Evolutionary conservation across 1,284 basidiomycete species (phyloP).

Genomic region (Ustilago trichophora): DNA sequence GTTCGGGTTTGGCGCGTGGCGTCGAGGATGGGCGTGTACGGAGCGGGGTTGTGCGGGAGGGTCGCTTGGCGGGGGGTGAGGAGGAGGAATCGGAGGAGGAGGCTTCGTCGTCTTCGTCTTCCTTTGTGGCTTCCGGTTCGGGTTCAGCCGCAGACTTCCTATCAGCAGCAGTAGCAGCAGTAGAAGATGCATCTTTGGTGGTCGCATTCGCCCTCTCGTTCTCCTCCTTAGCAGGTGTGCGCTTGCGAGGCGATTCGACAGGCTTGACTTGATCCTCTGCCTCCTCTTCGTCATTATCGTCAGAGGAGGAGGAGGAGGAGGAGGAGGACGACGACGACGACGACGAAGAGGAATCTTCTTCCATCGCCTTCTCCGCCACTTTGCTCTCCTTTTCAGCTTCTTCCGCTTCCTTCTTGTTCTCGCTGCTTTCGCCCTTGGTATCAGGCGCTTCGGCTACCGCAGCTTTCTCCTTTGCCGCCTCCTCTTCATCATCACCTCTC

Average conservation of each 20-base stretch:
- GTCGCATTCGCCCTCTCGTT: neutral
- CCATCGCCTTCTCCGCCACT: slow-evolving; percentile 12
- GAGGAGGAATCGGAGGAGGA: too few species aligned
- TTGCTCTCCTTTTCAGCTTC: neutral
- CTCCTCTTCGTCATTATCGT: too few species aligned
- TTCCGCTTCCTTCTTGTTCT: slow-evolving; percentile 6
- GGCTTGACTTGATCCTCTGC: slow-evolving; percentile 30
- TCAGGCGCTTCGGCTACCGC: too few species aligned
- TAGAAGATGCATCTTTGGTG: neutral
- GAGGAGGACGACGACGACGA: too few species aligned
- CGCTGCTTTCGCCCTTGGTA: too few species aligned
- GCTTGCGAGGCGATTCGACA: slow-evolving; percentile 11
- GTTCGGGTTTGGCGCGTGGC: slow-evolving; percentile 6
- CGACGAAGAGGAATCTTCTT: too few species aligned
- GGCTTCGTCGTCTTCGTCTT: slow-evolving; percentile 1
- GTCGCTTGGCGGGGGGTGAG: too few species aligned
- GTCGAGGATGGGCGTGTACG: too few species aligned
- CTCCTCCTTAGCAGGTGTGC: slow-evolving; percentile 8
- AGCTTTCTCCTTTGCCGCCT: neutral
- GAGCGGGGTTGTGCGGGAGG: neutral
- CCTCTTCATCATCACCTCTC: slow-evolving; percentile 1
- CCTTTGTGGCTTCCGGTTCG: neutral
- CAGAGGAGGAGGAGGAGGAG: too few species aligned
- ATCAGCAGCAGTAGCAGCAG: neutral
- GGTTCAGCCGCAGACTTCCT: neutral